Evolutionary conservation across 1,284 basidiomycete genomes (phyloP).

Genomic region (Trametes polyzona): DNA sequence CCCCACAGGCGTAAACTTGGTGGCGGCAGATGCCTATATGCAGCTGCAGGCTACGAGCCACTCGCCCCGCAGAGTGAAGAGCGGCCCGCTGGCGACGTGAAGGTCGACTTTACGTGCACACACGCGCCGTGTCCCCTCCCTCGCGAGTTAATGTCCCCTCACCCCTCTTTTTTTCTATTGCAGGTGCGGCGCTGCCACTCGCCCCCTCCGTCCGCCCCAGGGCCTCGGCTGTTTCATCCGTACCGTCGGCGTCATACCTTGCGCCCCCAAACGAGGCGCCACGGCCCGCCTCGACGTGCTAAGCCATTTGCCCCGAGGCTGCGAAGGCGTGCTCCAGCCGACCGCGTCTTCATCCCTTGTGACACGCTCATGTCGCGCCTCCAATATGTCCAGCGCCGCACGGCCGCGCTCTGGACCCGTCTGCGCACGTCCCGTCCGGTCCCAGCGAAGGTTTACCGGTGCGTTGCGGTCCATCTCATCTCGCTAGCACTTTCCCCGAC

Average conservation of each 20-base stretch:
- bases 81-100: not conserved
- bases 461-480: conserved; percentile 11
- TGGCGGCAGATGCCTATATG: not conserved
- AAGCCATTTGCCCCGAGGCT: not conserved
- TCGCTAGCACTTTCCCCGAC: conserved; percentile 8
- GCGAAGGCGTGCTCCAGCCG: conserved; percentile 1
- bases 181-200: not conserved
- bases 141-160: conserved; percentile 3
- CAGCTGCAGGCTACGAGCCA: not conserved
- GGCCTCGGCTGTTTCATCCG: not conserved
- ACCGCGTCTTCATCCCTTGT: conserved; percentile 7
- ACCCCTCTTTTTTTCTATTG: conserved; percentile 4
- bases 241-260: not conserved
- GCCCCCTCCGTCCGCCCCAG: not conserved
- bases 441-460: conserved; percentile 12
- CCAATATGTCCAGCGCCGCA: not conserved
- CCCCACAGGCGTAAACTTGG: conserved; percentile 1
- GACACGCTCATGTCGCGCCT: conserved; percentile 4
- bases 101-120: conserved; percentile 14
- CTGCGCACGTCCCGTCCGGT: not conserved
- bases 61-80: not conserved
- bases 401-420: conserved; percentile 7
- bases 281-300: not conserved
- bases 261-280: conserved; percentile 1
- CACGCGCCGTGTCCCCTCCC: not conserved